Percentiles rank a stretch among this genome's conserved stretches.
Conservation (phyloP, 257 asterid species). For the Echium plantagineum region DNA sequence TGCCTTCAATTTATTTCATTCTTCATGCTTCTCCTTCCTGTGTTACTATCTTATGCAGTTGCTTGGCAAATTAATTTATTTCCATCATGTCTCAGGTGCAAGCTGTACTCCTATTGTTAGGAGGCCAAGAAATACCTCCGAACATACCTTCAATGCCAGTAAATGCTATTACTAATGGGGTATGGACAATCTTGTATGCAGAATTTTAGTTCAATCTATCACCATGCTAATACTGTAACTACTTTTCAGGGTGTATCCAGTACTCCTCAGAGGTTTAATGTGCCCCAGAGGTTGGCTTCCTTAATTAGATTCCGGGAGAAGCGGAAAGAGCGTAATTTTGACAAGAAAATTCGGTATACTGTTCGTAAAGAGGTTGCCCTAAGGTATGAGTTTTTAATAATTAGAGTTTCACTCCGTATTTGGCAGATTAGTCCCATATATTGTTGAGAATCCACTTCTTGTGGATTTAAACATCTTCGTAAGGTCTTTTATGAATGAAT, state of each 20-base stretch:
- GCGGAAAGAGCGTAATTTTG: constrained; percentile 68
- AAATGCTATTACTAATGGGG: constrained; percentile 34
- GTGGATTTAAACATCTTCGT: no score
- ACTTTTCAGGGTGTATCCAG: constrained; percentile 30
- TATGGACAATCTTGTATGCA: constrained; percentile 19
- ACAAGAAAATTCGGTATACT: constrained; percentile 69
- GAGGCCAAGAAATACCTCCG: constrained; percentile 61
- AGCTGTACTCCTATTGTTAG: constrained; percentile 67
- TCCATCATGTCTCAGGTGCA: constrained; percentile 45
- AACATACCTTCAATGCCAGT: constrained; percentile 40
- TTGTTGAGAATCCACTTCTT: neutral
- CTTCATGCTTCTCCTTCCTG: neutral
- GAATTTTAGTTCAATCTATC: neutral
- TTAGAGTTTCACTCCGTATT: neutral
- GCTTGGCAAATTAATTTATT: neutral
- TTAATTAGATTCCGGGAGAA: constrained; percentile 63
- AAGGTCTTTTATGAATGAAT: neutral
- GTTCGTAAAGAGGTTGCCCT: constrained; percentile 80
- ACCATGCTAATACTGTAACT: constrained; percentile 1
- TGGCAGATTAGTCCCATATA: neutral
- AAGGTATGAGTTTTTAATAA: constrained; percentile 25
- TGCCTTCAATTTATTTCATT: neutral
- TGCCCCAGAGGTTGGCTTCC: constrained; percentile 60
- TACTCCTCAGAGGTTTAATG: constrained; percentile 47
- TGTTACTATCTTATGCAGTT: no score